Base-by-base conservation (phyloP, 31 red algal species). In the Odonthalia washingtoniensis region DNA sequence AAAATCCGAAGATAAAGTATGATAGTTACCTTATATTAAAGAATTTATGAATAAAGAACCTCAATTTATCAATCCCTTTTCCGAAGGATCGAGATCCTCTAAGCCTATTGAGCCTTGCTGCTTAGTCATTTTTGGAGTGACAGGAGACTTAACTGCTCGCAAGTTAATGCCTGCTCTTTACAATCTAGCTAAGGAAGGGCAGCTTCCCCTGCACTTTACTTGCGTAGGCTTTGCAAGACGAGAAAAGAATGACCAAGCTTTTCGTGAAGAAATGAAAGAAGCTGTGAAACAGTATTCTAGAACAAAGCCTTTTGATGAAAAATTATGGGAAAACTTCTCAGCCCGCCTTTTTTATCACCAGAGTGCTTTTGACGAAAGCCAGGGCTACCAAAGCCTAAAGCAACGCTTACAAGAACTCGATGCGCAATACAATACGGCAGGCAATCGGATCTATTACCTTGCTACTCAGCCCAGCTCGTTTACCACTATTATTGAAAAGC, bases 91-190 rank as follows among this genome's bases (percentile, higher is more conserved):
- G 42, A 44, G 42, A 44, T 44, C 42, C 42, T 44, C 42, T 44
- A 44, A 44, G 42, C 42, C 42, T 44, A 44, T 44, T 44, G 64
- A 67, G 64, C 30, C 64, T 30, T 67, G 64, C 72, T 38, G 32
- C 26, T 31, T 76, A 28, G 72, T 76, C 32, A 40, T 76, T 45
- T 76, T 76, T 45, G 72, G 72, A 30, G 72, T 38, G 30, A 76
- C 72, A 38, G 72, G 72, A 38, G 72, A 76, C 37, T 38, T 76
- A 38, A 45, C 72, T 40, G 32, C 26, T 38, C 72, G 72, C 37
- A 76, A 76, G 72, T 38, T 76, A 38, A 40, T 76, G 30, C 72
- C 72, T 45, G 72, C 38, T 31, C 37, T 76, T 28, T 76, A 43
- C 37, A 40, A 45, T 40, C 38, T 76, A 45, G 64, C 64, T 30